Evolutionary conservation across 257 asterid genomes (phyloP).

Genomic region (Scutellaria baicalensis): DNA sequence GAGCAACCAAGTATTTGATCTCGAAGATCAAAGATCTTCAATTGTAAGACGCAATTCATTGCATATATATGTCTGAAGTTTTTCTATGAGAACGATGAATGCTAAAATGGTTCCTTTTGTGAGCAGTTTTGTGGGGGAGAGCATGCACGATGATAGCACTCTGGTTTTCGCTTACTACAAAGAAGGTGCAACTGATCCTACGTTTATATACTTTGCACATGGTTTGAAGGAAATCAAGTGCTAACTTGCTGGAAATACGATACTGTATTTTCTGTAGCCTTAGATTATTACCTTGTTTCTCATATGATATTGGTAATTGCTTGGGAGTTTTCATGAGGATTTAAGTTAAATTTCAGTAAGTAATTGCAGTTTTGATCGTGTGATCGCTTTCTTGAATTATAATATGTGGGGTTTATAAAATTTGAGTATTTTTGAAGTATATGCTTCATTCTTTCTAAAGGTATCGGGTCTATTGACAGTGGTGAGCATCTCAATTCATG

Average conservation of each 20-base stretch:
- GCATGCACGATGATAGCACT: conserved; percentile 65
- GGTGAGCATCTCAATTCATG: neutral
- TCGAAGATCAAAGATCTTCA: conserved; percentile 66
- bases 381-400: neutral
- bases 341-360: neutral
- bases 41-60: conserved; percentile 41
- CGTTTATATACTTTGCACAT: conserved; percentile 69
- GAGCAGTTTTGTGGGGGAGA: conserved; percentile 78
- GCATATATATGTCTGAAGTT: neutral
- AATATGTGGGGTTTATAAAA: neutral
- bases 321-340: neutral
- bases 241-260: conserved; percentile 16
- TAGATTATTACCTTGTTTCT: neutral
- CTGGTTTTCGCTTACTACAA: conserved; percentile 78
- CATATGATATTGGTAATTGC: neutral
- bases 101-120: neutral
- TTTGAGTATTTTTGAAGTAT: neutral
- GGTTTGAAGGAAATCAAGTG: conserved; percentile 86
- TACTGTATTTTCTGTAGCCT: neutral
- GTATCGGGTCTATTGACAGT: neutral
- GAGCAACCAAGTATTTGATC: conserved; percentile 64
- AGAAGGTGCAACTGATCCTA: conserved; percentile 74
- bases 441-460: neutral
- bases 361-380: conserved; percentile 10
- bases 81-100: too few species aligned